Base-by-base conservation (phyloP, 371 early-diverging fungal genomes). In the Furculomyces boomerangus region DNA sequence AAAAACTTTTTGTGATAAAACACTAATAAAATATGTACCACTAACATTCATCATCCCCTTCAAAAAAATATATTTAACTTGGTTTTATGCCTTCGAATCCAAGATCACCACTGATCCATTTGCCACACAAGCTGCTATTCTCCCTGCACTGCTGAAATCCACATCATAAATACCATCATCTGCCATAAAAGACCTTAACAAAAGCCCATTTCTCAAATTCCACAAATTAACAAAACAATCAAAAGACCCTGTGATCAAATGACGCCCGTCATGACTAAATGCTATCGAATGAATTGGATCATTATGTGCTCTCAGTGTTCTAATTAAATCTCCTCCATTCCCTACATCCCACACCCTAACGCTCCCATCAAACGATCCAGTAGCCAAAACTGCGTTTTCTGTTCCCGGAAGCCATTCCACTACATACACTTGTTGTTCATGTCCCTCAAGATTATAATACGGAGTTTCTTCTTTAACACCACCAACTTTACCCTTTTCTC, bases 341-440 rank as follows among this genome's bases (percentile, higher is more conserved):
- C 71, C 61, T 0, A 80, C 81, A 70, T 93, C 90, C 96, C 96
- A 98, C 14, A 98, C 60, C 25, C 90, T 76, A 5, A 90, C 82
- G 0, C 85, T 84, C 8, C 80, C 73, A 68, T 95, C 98, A 64
- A 92, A 92, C 20, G 90, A 87, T 13, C 83, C 92, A 8, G 88
- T 91, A 27, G 80, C 77, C 30, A 83, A 57, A 26, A 84, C 72
- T 51, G 68, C 60, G 46, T 68, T 52, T 56, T 66, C 60, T 14
- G 62, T 35, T 3, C 61, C 57, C 2, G 86, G 86, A 25, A 79
- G 70, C 89, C 88, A 90, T 28, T 74, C 75, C 24, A 88, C 57
- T 20, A 80, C 71, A 65, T 87, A 86, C 30, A 93, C 80, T 62
- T 90, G 83, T 59, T 78, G 65, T 45, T 62, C 67, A 68, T 90